A percentile compares a stretch with the other conserved stretches of the same genome.
These are phyloP conservation scores for Oryza nivara DNA, from an alignment of 176 grass and related monocot species.

Conservation along the genomic window DNA sequence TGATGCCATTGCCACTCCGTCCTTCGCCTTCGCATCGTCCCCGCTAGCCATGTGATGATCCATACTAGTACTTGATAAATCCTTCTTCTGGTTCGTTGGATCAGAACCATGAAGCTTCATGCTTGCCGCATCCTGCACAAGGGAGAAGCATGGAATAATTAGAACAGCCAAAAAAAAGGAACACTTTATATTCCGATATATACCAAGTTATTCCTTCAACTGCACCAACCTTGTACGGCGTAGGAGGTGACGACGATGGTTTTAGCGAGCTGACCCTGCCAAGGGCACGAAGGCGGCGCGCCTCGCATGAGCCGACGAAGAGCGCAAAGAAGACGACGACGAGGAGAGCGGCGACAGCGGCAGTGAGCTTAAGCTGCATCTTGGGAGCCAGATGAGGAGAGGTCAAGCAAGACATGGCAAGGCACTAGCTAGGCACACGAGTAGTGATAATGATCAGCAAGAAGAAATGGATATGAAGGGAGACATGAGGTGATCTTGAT, in stretches of 20 bases:
- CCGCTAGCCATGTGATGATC: neutral
- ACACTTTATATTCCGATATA: neutral
- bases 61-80: neutral
- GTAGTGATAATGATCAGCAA: neutral
- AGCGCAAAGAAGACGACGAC: constrained; percentile 48
- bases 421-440: neutral
- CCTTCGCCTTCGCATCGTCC: neutral
- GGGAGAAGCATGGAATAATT: neutral
- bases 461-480: constrained; percentile 24
- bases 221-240: constrained; percentile 53
- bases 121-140: constrained; percentile 38
- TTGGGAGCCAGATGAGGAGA: constrained; percentile 2
- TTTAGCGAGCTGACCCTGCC: constrained; percentile 27
- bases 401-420: constrained; percentile 30
- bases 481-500: constrained; percentile 32
- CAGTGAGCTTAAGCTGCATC: constrained; percentile 34
- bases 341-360: constrained; percentile 37
- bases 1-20: neutral
- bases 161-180: neutral
- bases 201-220: neutral
- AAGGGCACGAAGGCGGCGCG: constrained; percentile 28
- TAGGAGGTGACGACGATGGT: neutral
- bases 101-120: constrained; percentile 8
- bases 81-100: neutral
- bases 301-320: constrained; percentile 47